A percentile compares a stretch with the other conserved stretches of the same genome.
Conservation (phyloP, 768 basidiomycete genomes). For the Guyanaporus albipodus region DNA sequence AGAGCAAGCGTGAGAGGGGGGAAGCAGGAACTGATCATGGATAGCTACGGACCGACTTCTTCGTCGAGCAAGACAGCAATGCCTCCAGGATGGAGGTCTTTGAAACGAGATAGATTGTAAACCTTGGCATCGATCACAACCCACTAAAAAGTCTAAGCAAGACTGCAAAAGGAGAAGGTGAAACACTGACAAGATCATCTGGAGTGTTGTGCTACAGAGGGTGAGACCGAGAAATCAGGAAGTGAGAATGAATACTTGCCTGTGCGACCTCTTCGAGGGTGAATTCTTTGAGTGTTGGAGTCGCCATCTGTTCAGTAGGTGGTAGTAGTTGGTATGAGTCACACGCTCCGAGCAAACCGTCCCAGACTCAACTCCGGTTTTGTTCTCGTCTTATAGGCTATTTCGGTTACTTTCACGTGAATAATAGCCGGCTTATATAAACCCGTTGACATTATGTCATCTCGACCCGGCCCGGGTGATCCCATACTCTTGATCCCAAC, state of each 20-base stretch:
- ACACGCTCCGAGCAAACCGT: neutral
- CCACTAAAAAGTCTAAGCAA: constrained; percentile 48
- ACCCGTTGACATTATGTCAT: too few relatives aligned
- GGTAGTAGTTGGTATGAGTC: neutral
- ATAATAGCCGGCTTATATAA: too few relatives aligned
- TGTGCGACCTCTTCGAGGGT: constrained; percentile 58
- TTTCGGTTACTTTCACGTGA: too few relatives aligned
- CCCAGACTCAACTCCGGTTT: neutral
- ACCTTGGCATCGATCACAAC: constrained; percentile 81
- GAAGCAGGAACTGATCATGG: neutral
- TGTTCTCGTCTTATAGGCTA: too few relatives aligned
- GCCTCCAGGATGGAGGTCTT: constrained; percentile 81
- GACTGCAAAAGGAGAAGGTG: neutral
- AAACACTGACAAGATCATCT: constrained; percentile 61
- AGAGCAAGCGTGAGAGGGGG: neutral
- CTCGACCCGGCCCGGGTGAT: too few relatives aligned
- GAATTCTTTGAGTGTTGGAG: constrained; percentile 40
- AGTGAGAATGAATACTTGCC: constrained; percentile 28
- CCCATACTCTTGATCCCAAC: too few relatives aligned
- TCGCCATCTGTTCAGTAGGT: constrained; percentile 25
- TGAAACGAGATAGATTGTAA: constrained; percentile 79
- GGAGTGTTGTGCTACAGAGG: constrained; percentile 61
- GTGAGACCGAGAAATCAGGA: neutral
- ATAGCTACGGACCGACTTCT: constrained; percentile 57
- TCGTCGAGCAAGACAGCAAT: constrained; percentile 68